Base-by-base conservation (phyloP, 225 moss, liverwort and hornwort species). In the Climacium dendroides region DNA sequence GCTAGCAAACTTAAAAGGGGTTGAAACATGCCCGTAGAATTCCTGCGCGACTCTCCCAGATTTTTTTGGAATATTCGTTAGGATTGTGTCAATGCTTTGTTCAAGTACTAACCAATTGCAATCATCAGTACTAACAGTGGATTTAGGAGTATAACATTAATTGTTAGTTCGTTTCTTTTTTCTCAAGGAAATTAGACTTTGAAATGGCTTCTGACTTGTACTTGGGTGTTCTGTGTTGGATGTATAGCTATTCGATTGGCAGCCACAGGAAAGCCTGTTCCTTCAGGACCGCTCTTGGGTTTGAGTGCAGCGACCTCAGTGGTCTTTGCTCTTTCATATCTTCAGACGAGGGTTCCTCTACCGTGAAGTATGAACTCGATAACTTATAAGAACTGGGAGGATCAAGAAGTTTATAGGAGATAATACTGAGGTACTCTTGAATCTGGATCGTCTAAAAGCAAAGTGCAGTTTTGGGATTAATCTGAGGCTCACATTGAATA, bases 281-380 rank as follows among this genome's bases (percentile, higher is more conserved):
- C 96, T 32, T 73, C 96, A 45, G 96, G 92, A 45, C 91, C 94
- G 19, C 93, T 96, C 81, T 90, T 96, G 92, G 92, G 86, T 52
- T 87, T 94, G 80, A 96, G 96, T 84, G 90, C 93, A 74, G 89
- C 91, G 60, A 93, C 95, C 17, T 90, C 94, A 32, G 72, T 95
- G 88, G 93, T 96, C 55, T 96, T 96, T 57, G 96, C 96, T 61
- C 89, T 90, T 84, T 88, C 96, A 32, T 96, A 96, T 87, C 91
- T 96, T 85, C 93, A 93, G 86, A 92, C 92, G 35, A 93, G 94
- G 53, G 89, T 93, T 79, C 86, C 55, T 70, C 78, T 92, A 35
- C 92, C 89, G 41, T 94, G 87, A 94, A 87, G 57, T 70, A 82
- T 53, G 63, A 28, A 77, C 61, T 74, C 35, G 32, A 54, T 29